Evolutionary conservation across 371 early-diverging fungal species (phyloP), one percentile per base, ranked within the genome.

Genomic region (Actinomortierella ambigua): DNA sequence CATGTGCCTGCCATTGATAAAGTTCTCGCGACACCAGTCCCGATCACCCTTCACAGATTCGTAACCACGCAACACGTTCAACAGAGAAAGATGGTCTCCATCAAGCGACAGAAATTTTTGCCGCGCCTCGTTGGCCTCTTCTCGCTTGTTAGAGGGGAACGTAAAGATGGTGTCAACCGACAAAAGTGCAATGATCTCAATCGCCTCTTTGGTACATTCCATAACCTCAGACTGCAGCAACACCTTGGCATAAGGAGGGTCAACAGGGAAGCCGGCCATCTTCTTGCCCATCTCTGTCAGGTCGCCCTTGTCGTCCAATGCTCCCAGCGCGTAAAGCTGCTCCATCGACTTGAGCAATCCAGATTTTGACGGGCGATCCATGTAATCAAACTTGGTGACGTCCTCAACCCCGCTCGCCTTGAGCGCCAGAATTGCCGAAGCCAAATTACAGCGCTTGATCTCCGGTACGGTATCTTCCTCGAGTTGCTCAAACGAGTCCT

Each of bases 231-330:
- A 79, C 50, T 90, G 85, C 22, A 97, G 84, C 28, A 99, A 77
- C n/a, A 95, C 93, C 69, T 91, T 95, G 55, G 98, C 88, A 71
- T 88, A 92, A 0, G 88, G 75, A 7, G 99, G 99, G 65, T 95
- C 95, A 8, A 99, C 80, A 1, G 99, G 99, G 68, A 98, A 98
- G 55, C 90, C 90, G 0, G 97, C 88, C 96, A 94, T 93, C 69
- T 85, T 85, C 47, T 83, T 82, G 20, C 99, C 99, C 23, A 95
- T 75, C 5, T 85, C 82, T 4, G 97, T 93, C 41, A 99, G 76
- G 15, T 81, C 66, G 13, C 97, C 96, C 3, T 82, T 79, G 50
- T 92, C 91, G 63, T 92, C 86, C 28, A 99, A 79, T 0, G 98
- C 98, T 7, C 93, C 93, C 3, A 99, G 79, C 2, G 94, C 89